Conservation (phyloP, 202 grass and related monocot genomes). For the Eragrostis tef region DNA sequence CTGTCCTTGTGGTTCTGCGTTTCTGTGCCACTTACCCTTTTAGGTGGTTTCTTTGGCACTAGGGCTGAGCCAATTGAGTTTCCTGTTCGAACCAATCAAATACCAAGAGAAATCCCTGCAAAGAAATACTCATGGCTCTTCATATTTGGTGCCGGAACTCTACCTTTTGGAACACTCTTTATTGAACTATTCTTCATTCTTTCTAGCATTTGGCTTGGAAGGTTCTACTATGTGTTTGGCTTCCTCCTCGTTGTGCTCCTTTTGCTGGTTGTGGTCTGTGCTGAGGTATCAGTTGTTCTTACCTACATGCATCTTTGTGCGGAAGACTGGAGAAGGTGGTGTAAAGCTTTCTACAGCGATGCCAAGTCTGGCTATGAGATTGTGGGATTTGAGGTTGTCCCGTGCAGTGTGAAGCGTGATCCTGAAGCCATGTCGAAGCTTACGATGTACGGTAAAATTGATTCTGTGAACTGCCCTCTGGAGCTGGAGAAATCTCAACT, state of each 20-base stretch:
- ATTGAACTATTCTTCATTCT: conserved; percentile 95
- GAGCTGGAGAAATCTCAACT: conserved; percentile 83
- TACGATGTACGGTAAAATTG: conserved; percentile 70
- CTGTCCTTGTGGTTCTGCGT: conserved; percentile 90
- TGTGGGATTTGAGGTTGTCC: conserved; percentile 89
- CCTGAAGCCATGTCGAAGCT: conserved; percentile 69
- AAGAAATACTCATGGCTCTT: conserved; percentile 91
- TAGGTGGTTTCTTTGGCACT: conserved; percentile 86
- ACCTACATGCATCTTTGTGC: conserved; percentile 95
- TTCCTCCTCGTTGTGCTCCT: conserved; percentile 87
- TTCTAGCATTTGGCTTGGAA: conserved; percentile 90
- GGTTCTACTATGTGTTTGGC: conserved; percentile 92
- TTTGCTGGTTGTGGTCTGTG: conserved; percentile 79
- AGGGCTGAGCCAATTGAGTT: conserved; percentile 69
- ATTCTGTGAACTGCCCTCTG: conserved; percentile 69
- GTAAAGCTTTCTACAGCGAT: conserved; percentile 97
- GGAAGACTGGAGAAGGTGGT: conserved; percentile 95
- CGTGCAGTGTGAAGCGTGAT: conserved; percentile 86
- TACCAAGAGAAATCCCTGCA: conserved; percentile 80
- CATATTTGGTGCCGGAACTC: conserved; percentile 78
- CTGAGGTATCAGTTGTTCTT: conserved; percentile 91
- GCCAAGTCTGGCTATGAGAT: conserved; percentile 80
- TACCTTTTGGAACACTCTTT: conserved; percentile 92
- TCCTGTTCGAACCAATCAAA: conserved; percentile 91
- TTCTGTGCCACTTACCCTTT: conserved; percentile 89